A percentile compares a stretch with the other conserved stretches of the same genome.
Conservation (phyloP, 2,329 filamentous ascomycete species). For the Seiridium unicorne region DNA sequence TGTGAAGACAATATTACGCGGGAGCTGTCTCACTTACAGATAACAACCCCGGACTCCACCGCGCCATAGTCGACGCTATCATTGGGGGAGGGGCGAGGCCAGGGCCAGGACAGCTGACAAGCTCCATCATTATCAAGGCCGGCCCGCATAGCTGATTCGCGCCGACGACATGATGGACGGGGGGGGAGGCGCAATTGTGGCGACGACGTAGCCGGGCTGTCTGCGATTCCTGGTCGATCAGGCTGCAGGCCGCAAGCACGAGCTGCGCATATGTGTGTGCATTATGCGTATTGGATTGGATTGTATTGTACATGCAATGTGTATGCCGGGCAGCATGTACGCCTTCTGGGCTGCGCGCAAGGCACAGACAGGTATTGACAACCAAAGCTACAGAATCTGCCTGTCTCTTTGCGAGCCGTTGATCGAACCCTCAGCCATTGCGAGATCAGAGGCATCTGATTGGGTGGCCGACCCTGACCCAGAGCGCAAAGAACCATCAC, state of each 20-base stretch:
- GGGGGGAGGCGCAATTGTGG: background rate
- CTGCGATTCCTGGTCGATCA: no score
- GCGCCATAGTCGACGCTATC: background rate
- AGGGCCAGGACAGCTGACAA: background rate
- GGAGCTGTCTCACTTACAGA: background rate
- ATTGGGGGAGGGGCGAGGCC: constrained; percentile 1
- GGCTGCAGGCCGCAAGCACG: no score
- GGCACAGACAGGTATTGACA: no score
- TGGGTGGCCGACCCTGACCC: background rate
- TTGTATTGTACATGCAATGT: no score
- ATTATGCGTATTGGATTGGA: no score
- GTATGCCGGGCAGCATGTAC: no score
- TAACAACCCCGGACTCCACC: background rate
- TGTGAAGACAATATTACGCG: constrained; percentile 5
- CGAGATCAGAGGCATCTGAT: background rate
- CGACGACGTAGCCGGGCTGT: no score
- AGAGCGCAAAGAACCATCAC: background rate
- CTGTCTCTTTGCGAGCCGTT: no score
- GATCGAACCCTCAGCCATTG: no score
- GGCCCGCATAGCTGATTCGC: background rate
- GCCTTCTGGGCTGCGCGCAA: no score
- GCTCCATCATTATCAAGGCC: background rate
- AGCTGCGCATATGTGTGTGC: no score
- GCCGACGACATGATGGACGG: background rate
- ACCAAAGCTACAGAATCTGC: no score